Evolutionary conservation across 768 basidiomycete species (phyloP), one percentile per base, ranked within the genome.

Genomic region (Rhizopogon vinicolor): DNA sequence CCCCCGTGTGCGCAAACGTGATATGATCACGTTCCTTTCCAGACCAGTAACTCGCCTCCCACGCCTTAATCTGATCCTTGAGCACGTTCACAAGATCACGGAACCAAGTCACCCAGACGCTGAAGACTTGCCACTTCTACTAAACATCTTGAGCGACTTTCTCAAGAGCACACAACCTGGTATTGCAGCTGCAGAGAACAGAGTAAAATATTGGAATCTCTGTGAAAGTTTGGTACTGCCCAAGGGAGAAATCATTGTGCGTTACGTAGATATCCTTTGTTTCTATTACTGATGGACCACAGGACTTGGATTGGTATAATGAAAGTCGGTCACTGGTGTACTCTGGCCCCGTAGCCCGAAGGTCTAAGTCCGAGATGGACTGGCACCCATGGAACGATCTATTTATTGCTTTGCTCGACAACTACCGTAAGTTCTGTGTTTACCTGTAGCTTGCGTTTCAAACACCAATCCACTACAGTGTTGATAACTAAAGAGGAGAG

Each of bases 21-120:
- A 93, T 63, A 69, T 93, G 44, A 81, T 87, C 57, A 88, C 89
- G 2, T 89, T 96, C 63, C 77, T 95, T 25, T 91, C 89, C 12
- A 80, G 93, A 5, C 92, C 93, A 0, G 86, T 94, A 31, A 93
- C 91, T 4, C 86, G 92, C n/a, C 80, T 96, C 25, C 92, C 91
- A 7, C 80, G 93, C 28, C 75, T 94, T 1, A 81, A 81, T 42
- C 80, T 96, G 10, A 73, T 92, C 1, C 74, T 96, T 10, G 85
- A 89, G 58, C 81, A 86, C 50, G 77, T 87, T 10, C 69, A 82
- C 53, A 87, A 90, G 62, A 66, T 81, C 41, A 89, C 88, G 0
- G 82, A 84, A n/a, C 53, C 74, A 19, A 82, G 84, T n/a, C 91
- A 93, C 65, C 86, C 87, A 0, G 93, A 96, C 68, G 65, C 81